A percentile compares a stretch with the other conserved stretches of the same genome.
phyloP scores from a whole-genome alignment of 129 eudicot genomes.

The Pulicaria dysenterica region DNA sequence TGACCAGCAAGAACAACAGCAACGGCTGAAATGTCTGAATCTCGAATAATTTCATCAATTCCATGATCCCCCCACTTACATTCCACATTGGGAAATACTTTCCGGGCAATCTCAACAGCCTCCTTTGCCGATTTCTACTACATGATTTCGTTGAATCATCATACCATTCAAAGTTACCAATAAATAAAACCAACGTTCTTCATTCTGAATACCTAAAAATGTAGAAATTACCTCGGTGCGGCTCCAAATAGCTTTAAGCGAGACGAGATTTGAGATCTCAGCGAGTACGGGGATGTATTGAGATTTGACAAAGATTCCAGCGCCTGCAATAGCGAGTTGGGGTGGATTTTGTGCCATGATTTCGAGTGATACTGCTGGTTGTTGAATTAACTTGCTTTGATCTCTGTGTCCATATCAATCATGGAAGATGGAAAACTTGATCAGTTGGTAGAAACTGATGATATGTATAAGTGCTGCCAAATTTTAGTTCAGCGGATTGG shows the following conservation, averaged over 20 bases:
- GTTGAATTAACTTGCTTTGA: too few species aligned
- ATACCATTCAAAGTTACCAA: too few species aligned
- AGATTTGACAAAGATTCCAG: constrained; percentile 68
- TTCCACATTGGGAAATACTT: constrained; percentile 65
- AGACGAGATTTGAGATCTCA: constrained; percentile 61
- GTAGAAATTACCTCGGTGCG: constrained; percentile 55
- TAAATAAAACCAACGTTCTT: too few species aligned
- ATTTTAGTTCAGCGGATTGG: too few species aligned
- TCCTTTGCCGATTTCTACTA: constrained; percentile 67
- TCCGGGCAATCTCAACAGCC: constrained; percentile 72
- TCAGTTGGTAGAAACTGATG: too few species aligned
- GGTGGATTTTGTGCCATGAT: too few species aligned
- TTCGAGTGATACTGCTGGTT: too few species aligned
- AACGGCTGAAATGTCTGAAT: constrained; percentile 58
- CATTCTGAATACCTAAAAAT: too few species aligned
- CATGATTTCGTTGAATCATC: not conserved
- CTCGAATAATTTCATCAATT: constrained; percentile 64
- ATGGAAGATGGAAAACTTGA: too few species aligned
- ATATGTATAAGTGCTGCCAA: too few species aligned
- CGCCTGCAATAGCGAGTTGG: constrained; percentile 37
- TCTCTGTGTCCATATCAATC: too few species aligned
- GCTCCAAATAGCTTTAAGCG: constrained; percentile 69
- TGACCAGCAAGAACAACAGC: constrained; percentile 90
- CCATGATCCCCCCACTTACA: constrained; percentile 87
- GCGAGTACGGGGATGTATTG: constrained; percentile 73